Conservation (phyloP, 2,329 filamentous ascomycete species). For the Arachnopeziza araneosa region DNA sequence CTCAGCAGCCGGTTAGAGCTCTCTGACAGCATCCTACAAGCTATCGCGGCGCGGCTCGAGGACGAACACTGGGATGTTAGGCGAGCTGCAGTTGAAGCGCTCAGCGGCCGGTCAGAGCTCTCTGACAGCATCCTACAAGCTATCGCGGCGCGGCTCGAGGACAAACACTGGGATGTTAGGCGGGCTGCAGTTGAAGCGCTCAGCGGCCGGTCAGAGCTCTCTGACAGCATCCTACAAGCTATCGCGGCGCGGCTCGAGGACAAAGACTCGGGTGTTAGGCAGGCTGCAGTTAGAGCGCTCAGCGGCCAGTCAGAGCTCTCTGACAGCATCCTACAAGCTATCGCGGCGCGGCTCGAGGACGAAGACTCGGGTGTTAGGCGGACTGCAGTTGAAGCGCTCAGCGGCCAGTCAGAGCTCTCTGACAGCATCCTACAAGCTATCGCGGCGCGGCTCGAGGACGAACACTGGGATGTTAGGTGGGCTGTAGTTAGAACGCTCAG, state of each 20-base stretch:
- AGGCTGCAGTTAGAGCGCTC: background rate
- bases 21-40: no score
- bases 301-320: background rate
- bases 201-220: background rate
- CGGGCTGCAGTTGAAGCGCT: background rate
- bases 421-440: background rate
- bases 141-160: background rate
- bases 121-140: background rate
- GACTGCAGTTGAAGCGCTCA: background rate
- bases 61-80: no score
- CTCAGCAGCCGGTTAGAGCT: no score
- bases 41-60: no score
- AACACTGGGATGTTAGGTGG: background rate
- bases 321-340: background rate
- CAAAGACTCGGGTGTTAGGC: background rate
- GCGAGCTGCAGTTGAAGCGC: no score
- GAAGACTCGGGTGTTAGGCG: background rate
- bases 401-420: background rate
- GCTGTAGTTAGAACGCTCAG: background rate
- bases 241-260: background rate
- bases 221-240: background rate
- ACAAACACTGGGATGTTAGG: background rate
- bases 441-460: background rate
- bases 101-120: background rate
- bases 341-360: background rate